Evolutionary conservation across 345 rosid genomes (phyloP).

Genomic region (Euphorbia peplus): DNA sequence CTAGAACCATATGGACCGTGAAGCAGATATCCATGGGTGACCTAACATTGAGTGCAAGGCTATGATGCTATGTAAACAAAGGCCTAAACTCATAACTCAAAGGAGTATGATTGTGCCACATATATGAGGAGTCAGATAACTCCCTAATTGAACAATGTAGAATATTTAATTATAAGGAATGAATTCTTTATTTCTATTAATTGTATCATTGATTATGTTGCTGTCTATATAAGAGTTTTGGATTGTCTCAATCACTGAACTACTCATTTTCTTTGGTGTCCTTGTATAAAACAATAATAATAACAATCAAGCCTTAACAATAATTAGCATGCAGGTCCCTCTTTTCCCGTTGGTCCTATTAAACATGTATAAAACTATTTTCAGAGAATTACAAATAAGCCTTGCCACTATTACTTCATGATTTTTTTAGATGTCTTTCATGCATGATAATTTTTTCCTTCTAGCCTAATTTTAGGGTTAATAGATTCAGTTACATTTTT

Average conservation of each 20-base stretch:
- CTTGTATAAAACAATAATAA: not conserved
- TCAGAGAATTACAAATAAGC: not conserved
- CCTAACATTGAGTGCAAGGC: too few relatives aligned
- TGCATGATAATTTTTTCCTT: not conserved
- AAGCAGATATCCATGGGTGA: too few relatives aligned
- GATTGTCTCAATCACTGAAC: not conserved
- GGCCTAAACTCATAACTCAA: too few relatives aligned
- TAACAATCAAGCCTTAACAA: not conserved
- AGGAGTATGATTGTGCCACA: too few relatives aligned
- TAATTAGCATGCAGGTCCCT: not conserved
- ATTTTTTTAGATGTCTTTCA: constrained; percentile 5
- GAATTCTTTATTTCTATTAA: not conserved
- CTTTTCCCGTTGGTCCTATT: not conserved
- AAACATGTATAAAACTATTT: not conserved
- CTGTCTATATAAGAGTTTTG: not conserved
- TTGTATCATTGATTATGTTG: not conserved
- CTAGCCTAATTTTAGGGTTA: constrained; percentile 10
- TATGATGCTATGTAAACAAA: too few relatives aligned
- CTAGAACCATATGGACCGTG: too few relatives aligned
- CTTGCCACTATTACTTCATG: not conserved
- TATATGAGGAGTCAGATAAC: too few relatives aligned
- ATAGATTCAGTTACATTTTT: not conserved
- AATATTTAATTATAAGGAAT: not conserved
- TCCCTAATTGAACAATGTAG: too few relatives aligned
- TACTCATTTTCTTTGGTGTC: not conserved